Percentiles rank a stretch among this genome's conserved stretches.
These are phyloP conservation scores for Uronychia setigera DNA, from an alignment of 73 alveolate species.

Conservation along the genomic window DNA sequence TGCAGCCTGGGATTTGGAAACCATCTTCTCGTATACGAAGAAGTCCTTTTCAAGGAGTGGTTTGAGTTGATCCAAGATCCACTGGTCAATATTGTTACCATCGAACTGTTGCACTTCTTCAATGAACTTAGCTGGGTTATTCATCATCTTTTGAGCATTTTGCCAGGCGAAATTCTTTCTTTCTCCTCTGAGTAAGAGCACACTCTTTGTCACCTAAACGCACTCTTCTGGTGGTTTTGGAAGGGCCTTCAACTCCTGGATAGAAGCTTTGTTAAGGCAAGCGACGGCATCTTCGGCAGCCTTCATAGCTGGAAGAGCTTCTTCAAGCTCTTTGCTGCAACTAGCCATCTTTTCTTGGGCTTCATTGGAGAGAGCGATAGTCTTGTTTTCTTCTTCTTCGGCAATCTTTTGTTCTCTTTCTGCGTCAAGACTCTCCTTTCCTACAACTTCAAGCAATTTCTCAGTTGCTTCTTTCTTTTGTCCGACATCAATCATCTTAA, in stretches of 20 bases:
- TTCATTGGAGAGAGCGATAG: constrained; percentile 83
- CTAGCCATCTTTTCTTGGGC: constrained; percentile 94
- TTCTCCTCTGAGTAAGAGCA: constrained; percentile 85
- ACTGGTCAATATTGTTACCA: constrained; percentile 89
- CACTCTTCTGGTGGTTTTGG: constrained; percentile 93
- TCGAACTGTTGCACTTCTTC: constrained; percentile 88
- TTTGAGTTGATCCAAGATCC: constrained; percentile 71
- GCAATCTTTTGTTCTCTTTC: constrained; percentile 96
- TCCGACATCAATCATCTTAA: constrained; percentile 98
- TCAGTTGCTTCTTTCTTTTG: constrained; percentile 96
- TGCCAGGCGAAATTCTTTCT: constrained; percentile 94
- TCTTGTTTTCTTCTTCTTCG: constrained; percentile 96
- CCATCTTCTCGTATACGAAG: constrained; percentile 84
- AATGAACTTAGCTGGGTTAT: constrained; percentile 91
- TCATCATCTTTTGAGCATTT: constrained; percentile 93
- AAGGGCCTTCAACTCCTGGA: constrained; percentile 92
- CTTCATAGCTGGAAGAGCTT: constrained; percentile 95
- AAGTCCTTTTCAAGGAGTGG: constrained; percentile 71
- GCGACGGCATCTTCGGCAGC: constrained; percentile 96
- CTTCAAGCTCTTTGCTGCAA: constrained; percentile 85
- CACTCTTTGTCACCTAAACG: constrained; percentile 79
- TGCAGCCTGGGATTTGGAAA: constrained; percentile 84
- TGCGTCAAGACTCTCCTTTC: constrained; percentile 97
- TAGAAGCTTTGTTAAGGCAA: constrained; percentile 86
- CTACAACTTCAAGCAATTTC: constrained; percentile 95